phyloP scores from a whole-genome alignment of 2,329 filamentous ascomycete genomes.

The Nigrospora sphaerica region DNA sequence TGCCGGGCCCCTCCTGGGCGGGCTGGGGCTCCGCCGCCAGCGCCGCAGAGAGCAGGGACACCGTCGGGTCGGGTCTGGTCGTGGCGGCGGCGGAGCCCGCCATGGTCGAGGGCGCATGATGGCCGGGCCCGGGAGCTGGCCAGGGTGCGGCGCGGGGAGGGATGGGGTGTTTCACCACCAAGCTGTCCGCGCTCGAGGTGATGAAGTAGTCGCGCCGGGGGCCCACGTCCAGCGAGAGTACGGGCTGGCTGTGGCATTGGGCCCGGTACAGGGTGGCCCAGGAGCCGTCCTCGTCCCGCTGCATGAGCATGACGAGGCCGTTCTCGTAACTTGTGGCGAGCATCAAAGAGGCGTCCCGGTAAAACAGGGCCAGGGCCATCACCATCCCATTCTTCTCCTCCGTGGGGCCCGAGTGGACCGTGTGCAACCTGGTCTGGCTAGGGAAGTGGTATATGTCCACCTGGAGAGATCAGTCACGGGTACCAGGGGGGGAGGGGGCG shows the following conservation, averaged over 20 bases:
- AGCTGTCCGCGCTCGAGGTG: slow-evolving; percentile 75
- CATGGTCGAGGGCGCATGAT: not conserved
- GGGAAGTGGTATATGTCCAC: slow-evolving; percentile 84
- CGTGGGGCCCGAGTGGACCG: slow-evolving; percentile 32
- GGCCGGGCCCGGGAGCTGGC: not conserved
- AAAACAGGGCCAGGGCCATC: slow-evolving; percentile 69
- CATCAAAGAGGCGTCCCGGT: slow-evolving; percentile 42
- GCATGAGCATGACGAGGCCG: slow-evolving; percentile 63
- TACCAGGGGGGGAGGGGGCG: too few species aligned
- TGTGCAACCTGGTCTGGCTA: slow-evolving; percentile 60
- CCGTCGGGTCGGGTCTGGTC: not conserved
- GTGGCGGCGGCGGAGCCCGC: not conserved
- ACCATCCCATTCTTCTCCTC: slow-evolving; percentile 66
- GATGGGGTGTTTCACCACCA: slow-evolving; percentile 70
- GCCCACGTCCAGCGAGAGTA: slow-evolving; percentile 64
- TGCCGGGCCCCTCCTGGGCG: slow-evolving; percentile 8
- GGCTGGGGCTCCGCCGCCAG: slow-evolving; percentile 11
- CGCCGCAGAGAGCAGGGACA: slow-evolving; percentile 22
- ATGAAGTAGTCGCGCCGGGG: slow-evolving; percentile 53
- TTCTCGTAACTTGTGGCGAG: slow-evolving; percentile 80
- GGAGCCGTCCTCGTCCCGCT: slow-evolving; percentile 34
- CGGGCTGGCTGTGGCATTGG: slow-evolving; percentile 68
- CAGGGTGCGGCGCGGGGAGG: slow-evolving; percentile 20
- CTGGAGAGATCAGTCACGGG: slow-evolving; percentile 21
- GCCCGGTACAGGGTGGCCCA: slow-evolving; percentile 54